These are phyloP conservation scores for Monosporascus ibericus DNA, from an alignment of 2,329 filamentous ascomycete species.

Conservation along the genomic window DNA sequence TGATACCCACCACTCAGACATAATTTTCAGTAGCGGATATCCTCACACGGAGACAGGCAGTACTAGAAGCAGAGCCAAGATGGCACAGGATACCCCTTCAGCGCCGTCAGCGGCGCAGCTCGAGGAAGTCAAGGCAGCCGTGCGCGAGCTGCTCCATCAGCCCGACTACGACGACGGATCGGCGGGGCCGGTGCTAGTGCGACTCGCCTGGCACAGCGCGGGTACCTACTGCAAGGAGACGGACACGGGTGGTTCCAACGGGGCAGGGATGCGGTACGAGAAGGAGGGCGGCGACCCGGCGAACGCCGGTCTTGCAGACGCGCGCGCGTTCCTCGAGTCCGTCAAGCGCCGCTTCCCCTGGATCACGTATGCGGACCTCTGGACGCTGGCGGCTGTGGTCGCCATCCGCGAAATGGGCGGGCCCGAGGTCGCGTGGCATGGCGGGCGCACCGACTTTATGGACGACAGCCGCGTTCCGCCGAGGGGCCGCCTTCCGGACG, in stretches of 20 bases:
- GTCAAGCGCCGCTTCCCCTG: constrained; percentile 53
- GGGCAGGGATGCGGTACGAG: constrained; percentile 61
- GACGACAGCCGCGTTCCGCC: constrained; percentile 55
- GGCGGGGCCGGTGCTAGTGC: constrained; percentile 56
- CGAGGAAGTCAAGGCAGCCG: constrained; percentile 43
- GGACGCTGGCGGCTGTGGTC: constrained; percentile 55
- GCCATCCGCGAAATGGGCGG: constrained; percentile 57
- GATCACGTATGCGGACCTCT: constrained; percentile 62
- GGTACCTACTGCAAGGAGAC: constrained; percentile 55
- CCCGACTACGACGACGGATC: constrained; percentile 61
- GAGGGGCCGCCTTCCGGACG: constrained; percentile 65
- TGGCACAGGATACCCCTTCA: not conserved
- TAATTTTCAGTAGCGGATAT: too few relatives aligned
- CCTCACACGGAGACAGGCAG: too few relatives aligned
- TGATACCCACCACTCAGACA: too few relatives aligned
- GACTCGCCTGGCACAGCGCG: constrained; percentile 59
- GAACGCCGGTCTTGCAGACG: constrained; percentile 60
- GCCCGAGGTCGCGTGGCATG: constrained; percentile 48
- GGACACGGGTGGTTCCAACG: constrained; percentile 58
- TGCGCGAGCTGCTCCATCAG: constrained; percentile 47
- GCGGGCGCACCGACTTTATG: constrained; percentile 56
- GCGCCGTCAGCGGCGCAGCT: constrained; percentile 19
- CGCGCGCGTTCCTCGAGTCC: constrained; percentile 57
- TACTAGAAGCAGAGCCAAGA: not conserved
- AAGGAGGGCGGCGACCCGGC: constrained; percentile 58